A percentile compares a stretch with the other conserved stretches of the same genome.
phyloP scores from a whole-genome alignment of 768 basidiomycete species.

The Boletus tomentosulus region DNA sequence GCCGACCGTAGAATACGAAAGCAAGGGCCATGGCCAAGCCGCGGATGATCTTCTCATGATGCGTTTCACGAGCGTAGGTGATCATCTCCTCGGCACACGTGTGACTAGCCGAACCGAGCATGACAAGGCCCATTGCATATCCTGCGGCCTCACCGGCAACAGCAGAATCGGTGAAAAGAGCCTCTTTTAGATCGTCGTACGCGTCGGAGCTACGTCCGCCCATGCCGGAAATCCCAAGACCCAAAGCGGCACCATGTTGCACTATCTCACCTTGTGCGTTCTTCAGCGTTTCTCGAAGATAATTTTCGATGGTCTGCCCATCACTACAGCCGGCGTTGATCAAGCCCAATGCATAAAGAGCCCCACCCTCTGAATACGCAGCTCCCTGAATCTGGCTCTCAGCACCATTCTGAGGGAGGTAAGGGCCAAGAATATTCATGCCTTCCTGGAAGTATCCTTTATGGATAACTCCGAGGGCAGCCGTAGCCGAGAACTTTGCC shows the following conservation, averaged over 20 bases:
- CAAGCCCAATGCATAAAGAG: constrained; percentile 91
- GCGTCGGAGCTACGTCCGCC: constrained; percentile 84
- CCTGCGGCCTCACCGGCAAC: constrained; percentile 95
- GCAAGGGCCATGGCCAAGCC: constrained; percentile 91
- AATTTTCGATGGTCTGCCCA: constrained; percentile 61
- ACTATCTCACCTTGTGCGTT: constrained; percentile 78
- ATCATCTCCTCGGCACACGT: constrained; percentile 91
- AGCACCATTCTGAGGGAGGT: constrained; percentile 75
- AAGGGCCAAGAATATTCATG: constrained; percentile 87
- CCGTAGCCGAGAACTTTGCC: constrained; percentile 98
- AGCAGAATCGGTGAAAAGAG: constrained; percentile 91
- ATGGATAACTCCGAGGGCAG: constrained; percentile 95
- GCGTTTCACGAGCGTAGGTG: constrained; percentile 92
- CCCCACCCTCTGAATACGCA: constrained; percentile 92
- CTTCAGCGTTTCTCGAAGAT: constrained; percentile 77
- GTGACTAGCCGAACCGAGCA: constrained; percentile 88
- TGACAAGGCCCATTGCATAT: constrained; percentile 96
- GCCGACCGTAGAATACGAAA: constrained; percentile 87
- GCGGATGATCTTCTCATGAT: constrained; percentile 99
- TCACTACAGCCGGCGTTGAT: constrained; percentile 91
- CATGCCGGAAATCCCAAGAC: constrained; percentile 94
- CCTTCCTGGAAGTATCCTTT: constrained; percentile 95
- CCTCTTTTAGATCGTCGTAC: constrained; percentile 87
- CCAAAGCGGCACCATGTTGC: constrained; percentile 95
- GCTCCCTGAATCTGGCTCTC: constrained; percentile 76